A percentile compares a stretch with the other conserved stretches of the same genome.
Conservation (phyloP, 495 filamentous ascomycete species). For the Aspergillus panamensis region DNA sequence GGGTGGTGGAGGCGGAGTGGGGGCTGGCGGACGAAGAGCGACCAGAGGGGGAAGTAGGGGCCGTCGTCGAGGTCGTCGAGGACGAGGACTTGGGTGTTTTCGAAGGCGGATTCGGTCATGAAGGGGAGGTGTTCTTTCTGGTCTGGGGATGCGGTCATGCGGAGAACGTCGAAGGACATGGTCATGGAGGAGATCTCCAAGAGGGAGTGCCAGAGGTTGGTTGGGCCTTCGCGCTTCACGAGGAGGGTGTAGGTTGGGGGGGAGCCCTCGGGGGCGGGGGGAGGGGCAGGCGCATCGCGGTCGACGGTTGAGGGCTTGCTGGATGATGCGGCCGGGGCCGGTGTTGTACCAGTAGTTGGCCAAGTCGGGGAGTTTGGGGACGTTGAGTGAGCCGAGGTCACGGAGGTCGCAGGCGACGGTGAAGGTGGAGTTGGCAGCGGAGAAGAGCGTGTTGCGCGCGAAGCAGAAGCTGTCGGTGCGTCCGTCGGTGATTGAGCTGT, state of each 20-base stretch:
- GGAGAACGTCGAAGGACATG: conserved; percentile 35
- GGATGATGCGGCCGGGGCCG: conserved; percentile 8
- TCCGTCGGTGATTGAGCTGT: conserved; percentile 13
- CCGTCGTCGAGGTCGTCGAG: conserved; percentile 34
- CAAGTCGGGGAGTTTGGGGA: conserved; percentile 12
- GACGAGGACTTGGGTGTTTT: conserved; percentile 33
- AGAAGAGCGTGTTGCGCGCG: conserved; percentile 16
- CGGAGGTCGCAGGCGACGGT: background rate
- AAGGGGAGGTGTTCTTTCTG: conserved; percentile 7
- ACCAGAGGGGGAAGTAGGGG: conserved; percentile 36
- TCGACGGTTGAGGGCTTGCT: background rate
- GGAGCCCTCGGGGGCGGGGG: background rate
- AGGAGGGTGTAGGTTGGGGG: conserved; percentile 28
- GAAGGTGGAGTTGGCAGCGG: background rate
- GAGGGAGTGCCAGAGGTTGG: conserved; percentile 39
- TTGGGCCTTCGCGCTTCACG: conserved; percentile 34
- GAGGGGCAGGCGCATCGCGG: background rate
- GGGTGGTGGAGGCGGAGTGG: conserved; percentile 22
- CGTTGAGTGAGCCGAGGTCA: background rate
- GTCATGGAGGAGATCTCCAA: conserved; percentile 38
- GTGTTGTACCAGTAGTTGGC: conserved; percentile 25
- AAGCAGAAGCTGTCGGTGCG: conserved; percentile 25
- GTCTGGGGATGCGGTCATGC: conserved; percentile 19
- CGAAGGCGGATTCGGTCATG: conserved; percentile 20
- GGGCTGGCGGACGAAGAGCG: conserved; percentile 26